A percentile compares a stretch with the other conserved stretches of the same genome.
These are phyloP conservation scores for Mallotus repandus DNA, from an alignment of 441 rosid genomes.

Conservation along the genomic window DNA sequence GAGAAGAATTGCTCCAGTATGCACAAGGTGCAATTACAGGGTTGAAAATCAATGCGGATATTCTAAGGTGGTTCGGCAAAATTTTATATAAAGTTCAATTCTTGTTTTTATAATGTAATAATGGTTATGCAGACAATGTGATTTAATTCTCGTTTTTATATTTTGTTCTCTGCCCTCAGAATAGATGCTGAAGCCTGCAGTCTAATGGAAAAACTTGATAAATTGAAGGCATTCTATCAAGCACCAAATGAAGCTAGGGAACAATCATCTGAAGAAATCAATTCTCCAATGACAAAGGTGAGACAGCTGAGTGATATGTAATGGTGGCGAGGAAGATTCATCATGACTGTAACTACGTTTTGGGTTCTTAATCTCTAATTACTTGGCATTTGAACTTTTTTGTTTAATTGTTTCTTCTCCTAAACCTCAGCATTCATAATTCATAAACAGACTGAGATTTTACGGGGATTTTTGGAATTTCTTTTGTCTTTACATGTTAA, in stretches of 20 bases:
- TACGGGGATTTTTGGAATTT: not conserved
- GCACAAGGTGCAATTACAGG: conserved; percentile 88
- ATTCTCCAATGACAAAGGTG: conserved; percentile 51
- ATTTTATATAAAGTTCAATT: not conserved
- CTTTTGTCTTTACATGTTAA: not conserved
- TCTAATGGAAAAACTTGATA: conserved; percentile 65
- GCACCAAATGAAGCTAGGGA: conserved; percentile 34
- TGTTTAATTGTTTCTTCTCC: not conserved
- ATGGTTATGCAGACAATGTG: not conserved
- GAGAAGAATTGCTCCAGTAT: conserved; percentile 83
- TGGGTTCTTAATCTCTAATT: not conserved
- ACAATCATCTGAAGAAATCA: conserved; percentile 39
- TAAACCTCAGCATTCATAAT: not conserved
- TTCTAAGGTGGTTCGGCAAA: conserved; percentile 54
- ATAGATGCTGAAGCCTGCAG: conserved; percentile 77
- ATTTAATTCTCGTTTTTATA: conserved; percentile 13
- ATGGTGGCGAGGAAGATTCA: too few species aligned
- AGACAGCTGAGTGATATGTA: conserved; percentile 9
- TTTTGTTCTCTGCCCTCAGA: conserved; percentile 60
- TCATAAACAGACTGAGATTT: not conserved
- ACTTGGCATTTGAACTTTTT: not conserved
- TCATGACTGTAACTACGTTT: too few species aligned
- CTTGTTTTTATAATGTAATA: not conserved
- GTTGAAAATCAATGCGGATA: conserved; percentile 68
- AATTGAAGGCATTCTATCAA: conserved; percentile 37